These are phyloP conservation scores for Magnusiomyces fungicola DNA, from an alignment of 1,139 yeast species.

Conservation along the genomic window DNA sequence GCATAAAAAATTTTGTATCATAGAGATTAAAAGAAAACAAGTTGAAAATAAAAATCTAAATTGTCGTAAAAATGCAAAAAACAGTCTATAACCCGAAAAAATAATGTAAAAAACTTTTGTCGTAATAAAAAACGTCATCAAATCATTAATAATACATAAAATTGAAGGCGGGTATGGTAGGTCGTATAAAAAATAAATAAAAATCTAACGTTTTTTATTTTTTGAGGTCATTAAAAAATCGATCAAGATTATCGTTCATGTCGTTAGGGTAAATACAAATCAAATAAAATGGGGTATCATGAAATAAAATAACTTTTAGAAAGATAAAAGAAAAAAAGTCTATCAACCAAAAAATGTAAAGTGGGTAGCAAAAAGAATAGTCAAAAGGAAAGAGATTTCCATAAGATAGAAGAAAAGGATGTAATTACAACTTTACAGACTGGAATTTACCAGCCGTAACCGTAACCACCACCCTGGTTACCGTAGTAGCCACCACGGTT, in stretches of 20 bases:
- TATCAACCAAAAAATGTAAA: constrained; percentile 6
- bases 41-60: not conserved
- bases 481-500: constrained; percentile 28
- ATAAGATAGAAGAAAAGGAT: not conserved
- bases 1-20: no score
- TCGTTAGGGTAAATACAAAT: constrained; percentile 1
- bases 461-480: constrained; percentile 14
- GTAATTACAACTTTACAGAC: not conserved
- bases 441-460: constrained; percentile 16
- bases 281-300: not conserved
- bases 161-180: not conserved
- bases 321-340: constrained; percentile 5
- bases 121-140: not conserved
- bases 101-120: not conserved
- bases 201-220: not conserved
- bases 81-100: not conserved
- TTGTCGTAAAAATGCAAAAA: not conserved
- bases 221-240: not conserved
- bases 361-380: constrained; percentile 6
- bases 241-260: constrained; percentile 1
- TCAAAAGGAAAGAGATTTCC: not conserved
- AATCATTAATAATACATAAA: constrained; percentile 1
- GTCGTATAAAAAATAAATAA: not conserved
- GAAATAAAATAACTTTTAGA: constrained; percentile 5
- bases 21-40: not conserved